phyloP scores from a whole-genome alignment of 345 rosid species.

The Litchi chinensis region DNA sequence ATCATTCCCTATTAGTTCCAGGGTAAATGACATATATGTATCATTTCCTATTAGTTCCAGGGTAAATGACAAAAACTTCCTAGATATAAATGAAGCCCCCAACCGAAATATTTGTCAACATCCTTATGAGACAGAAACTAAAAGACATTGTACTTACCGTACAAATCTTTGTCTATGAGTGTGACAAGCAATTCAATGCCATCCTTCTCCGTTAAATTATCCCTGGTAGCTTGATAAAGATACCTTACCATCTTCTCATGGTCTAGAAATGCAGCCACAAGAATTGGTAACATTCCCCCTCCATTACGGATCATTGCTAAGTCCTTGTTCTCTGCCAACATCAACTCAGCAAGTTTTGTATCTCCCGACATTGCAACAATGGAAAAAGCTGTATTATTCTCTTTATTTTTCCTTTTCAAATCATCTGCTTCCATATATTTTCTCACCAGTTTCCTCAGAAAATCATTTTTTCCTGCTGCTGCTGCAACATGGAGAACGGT shows the following conservation, averaged over 20 bases:
- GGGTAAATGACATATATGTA: too few relatives aligned
- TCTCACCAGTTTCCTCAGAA: not conserved
- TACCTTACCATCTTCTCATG: slow-evolving; percentile 17
- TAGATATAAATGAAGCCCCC: too few relatives aligned
- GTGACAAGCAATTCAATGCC: not conserved
- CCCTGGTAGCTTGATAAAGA: slow-evolving; percentile 7
- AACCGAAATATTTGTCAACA: too few relatives aligned
- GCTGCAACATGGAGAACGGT: slow-evolving; percentile 26
- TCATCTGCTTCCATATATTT: too few relatives aligned
- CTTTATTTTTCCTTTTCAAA: not conserved
- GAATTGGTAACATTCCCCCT: not conserved
- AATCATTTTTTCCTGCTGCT: not conserved
- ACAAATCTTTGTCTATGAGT: not conserved
- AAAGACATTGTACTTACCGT: not conserved
- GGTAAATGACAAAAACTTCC: too few relatives aligned
- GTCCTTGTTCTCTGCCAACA: not conserved
- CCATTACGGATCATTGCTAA: not conserved
- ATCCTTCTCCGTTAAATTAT: not conserved
- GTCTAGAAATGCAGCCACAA: slow-evolving; percentile 22
- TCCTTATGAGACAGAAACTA: too few relatives aligned
- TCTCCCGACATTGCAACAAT: slow-evolving; percentile 9
- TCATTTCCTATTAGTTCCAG: too few relatives aligned
- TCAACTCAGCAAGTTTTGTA: slow-evolving; percentile 1
- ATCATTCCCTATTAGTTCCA: too few relatives aligned
- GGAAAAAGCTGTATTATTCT: slow-evolving; percentile 8